Conservation (phyloP, 176 grass and related monocot genomes). For the Avena eriantha region DNA sequence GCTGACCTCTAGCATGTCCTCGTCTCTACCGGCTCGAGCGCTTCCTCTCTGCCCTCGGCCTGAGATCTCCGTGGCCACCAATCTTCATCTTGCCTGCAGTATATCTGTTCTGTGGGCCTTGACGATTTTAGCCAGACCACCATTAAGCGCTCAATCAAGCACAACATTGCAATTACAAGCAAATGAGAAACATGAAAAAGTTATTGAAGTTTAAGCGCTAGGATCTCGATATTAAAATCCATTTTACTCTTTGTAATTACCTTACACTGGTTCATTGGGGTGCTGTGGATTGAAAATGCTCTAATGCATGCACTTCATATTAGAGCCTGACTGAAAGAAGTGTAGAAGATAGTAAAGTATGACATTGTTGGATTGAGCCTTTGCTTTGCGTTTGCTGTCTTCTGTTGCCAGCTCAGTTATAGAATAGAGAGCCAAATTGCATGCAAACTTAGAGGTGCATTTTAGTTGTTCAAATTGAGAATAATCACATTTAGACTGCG, state of each 20-base stretch:
- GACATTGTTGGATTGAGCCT: conserved; percentile 20
- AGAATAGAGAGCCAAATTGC: not conserved
- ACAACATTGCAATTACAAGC: conserved; percentile 17
- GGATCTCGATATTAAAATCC: not conserved
- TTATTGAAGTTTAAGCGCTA: conserved; percentile 31
- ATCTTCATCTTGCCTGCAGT: not conserved
- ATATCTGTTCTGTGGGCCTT: not conserved
- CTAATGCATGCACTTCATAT: conserved; percentile 27
- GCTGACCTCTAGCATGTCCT: too few species aligned
- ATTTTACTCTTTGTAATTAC: conserved; percentile 17
- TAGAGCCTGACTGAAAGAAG: conserved; percentile 12
- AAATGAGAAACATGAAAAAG: conserved; percentile 22
- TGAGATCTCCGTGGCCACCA: not conserved
- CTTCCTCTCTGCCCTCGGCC: not conserved
- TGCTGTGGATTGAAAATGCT: conserved; percentile 2
- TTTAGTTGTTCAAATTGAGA: conserved; percentile 29
- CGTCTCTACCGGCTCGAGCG: too few species aligned
- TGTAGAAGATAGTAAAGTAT: not conserved
- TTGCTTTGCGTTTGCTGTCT: not conserved
- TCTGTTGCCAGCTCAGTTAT: not conserved
- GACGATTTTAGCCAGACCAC: not conserved
- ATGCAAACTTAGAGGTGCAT: not conserved
- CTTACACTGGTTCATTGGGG: conserved; percentile 12
- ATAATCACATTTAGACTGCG: not conserved
- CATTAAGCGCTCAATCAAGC: conserved; percentile 12